Conservation (phyloP, 352 stramenopile species). For the Hyaloperonospora brassicae region DNA sequence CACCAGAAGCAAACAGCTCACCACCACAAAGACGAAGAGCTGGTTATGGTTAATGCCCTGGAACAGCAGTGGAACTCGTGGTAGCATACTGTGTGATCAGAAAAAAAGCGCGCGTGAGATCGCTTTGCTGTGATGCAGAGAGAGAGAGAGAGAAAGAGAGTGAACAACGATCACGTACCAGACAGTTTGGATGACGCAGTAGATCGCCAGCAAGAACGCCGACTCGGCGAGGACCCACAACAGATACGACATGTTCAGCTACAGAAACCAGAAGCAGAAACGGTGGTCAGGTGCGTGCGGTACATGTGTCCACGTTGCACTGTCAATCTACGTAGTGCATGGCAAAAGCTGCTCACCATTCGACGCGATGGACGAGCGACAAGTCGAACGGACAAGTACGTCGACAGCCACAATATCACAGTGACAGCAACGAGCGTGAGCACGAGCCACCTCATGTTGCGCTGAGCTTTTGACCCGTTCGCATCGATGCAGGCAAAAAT, state of each 20-base stretch:
- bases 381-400: conserved; percentile 47
- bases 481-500: conserved; percentile 63
- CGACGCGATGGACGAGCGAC: conserved; percentile 57
- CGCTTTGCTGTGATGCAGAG: too few species aligned
- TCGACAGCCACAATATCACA: conserved; percentile 40
- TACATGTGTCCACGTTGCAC: background rate
- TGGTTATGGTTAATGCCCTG: conserved; percentile 74
- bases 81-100: conserved; percentile 38
- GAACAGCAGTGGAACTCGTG: conserved; percentile 57
- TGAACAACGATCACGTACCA: conserved; percentile 37
- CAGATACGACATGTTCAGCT: conserved; percentile 76
- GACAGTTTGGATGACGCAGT: conserved; percentile 50
- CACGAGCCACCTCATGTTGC: conserved; percentile 58
- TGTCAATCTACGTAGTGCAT: background rate
- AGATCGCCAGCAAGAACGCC: conserved; percentile 45
- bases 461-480: conserved; percentile 47
- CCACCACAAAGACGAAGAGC: conserved; percentile 77
- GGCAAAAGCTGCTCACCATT: conserved; percentile 35
- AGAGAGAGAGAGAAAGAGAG: too few species aligned
- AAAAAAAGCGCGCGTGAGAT: too few species aligned
- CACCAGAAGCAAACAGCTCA: conserved; percentile 13
- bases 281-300: background rate
- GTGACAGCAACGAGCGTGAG: conserved; percentile 35
- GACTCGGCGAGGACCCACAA: conserved; percentile 70
- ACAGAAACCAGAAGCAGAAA: conserved; percentile 2